Conservation (phyloP, 805 yeast genomes). For the Zygosaccharomyces bisporus region DNA sequence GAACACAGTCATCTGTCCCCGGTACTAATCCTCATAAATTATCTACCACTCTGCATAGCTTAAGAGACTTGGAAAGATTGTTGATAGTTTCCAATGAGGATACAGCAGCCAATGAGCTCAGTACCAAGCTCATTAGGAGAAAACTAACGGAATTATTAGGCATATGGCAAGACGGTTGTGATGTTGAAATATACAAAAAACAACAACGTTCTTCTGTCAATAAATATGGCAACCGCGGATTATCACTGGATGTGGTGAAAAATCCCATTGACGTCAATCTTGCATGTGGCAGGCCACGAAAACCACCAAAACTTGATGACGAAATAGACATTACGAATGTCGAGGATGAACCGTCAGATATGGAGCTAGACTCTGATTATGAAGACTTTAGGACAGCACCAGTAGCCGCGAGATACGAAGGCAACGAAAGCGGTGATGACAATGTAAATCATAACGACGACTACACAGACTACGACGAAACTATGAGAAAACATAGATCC, state of each 20-base stretch:
- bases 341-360: constrained; percentile 16
- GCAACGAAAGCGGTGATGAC: constrained; percentile 2
- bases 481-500: constrained; percentile 2
- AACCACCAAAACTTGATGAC: constrained; percentile 10
- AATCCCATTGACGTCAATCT: background rate
- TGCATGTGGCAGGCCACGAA: constrained; percentile 8
- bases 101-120: background rate
- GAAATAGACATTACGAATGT: constrained; percentile 18
- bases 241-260: constrained; percentile 24
- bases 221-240: constrained; percentile 18
- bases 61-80: constrained; percentile 10
- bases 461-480: background rate
- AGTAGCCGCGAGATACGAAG: constrained; percentile 1
- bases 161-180: constrained; percentile 8
- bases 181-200: background rate
- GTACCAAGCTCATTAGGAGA: constrained; percentile 16
- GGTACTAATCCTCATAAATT: constrained; percentile 5
- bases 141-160: constrained; percentile 7
- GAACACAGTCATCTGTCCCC: background rate
- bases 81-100: constrained; percentile 8
- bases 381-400: constrained; percentile 6
- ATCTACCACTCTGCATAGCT: constrained; percentile 7
- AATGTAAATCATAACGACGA: constrained; percentile 1
- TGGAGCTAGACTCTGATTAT: constrained; percentile 15
- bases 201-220: constrained; percentile 1